phyloP scores from a whole-genome alignment of 345 rosid genomes.

The Dipteronia sinensis region DNA sequence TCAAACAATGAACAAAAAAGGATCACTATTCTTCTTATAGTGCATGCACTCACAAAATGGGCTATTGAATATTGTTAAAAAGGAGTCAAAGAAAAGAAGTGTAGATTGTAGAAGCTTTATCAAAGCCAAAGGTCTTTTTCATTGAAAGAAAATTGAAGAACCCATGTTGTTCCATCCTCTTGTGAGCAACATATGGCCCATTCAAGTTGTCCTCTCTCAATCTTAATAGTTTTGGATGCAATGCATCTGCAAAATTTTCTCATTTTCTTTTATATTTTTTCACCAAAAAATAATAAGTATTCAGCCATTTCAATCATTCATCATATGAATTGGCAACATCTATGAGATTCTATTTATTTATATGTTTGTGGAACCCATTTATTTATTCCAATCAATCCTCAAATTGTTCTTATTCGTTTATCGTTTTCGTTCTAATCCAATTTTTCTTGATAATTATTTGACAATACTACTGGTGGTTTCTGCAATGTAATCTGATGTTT shows the following conservation, averaged over 20 bases:
- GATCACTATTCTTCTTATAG: background rate
- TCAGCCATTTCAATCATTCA: constrained; percentile 35
- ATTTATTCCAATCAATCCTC: constrained; percentile 21
- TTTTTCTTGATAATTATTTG: too few relatives aligned
- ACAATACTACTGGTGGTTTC: too few relatives aligned
- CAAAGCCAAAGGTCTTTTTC: constrained; percentile 14
- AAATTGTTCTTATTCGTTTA: constrained; percentile 25
- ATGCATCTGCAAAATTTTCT: constrained; percentile 29
- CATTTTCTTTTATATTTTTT: background rate
- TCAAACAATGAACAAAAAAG: background rate
- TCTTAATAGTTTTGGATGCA: constrained; percentile 35
- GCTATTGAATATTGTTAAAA: constrained; percentile 22
- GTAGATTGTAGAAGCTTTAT: constrained; percentile 20
- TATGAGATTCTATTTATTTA: constrained; percentile 31
- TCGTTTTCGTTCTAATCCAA: background rate
- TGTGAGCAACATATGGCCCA: constrained; percentile 51
- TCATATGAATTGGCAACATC: constrained; percentile 39
- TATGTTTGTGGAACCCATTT: constrained; percentile 30
- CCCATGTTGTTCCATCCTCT: constrained; percentile 42
- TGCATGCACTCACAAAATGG: constrained; percentile 21
- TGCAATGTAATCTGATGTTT: too few relatives aligned
- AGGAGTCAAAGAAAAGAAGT: constrained; percentile 26
- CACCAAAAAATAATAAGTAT: background rate
- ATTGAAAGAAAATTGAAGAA: constrained; percentile 20
- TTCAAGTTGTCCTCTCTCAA: constrained; percentile 39